These are phyloP conservation scores for Clavaria fumosa DNA, from an alignment of 768 basidiomycete species.

Conservation along the genomic window DNA sequence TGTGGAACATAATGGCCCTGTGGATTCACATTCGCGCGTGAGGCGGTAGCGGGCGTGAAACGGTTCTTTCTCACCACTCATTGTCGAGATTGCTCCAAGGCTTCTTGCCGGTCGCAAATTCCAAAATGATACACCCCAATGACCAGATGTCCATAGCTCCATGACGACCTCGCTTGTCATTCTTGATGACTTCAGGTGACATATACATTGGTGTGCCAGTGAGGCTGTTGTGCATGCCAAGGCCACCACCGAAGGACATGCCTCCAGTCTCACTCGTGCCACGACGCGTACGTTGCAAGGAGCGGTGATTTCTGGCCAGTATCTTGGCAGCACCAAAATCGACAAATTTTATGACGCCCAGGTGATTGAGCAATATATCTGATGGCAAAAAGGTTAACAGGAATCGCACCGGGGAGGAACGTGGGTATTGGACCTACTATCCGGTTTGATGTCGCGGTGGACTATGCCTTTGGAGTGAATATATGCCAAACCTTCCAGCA, in stretches of 20 bases:
- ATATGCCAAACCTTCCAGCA: slow-evolving; percentile 88
- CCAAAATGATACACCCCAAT: slow-evolving; percentile 91
- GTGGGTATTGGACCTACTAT: slow-evolving; percentile 89
- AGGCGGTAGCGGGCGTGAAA: background rate
- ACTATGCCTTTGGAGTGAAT: slow-evolving; percentile 86
- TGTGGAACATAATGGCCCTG: slow-evolving; percentile 99
- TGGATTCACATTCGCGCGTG: too few relatives aligned
- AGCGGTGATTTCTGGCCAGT: slow-evolving; percentile 76
- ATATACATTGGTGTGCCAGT: slow-evolving; percentile 99
- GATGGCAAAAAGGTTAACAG: too few relatives aligned
- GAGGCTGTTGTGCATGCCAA: slow-evolving; percentile 65
- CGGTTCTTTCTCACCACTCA: slow-evolving; percentile 80
- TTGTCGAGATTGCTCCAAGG: slow-evolving; percentile 99
- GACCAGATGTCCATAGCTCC: slow-evolving; percentile 99
- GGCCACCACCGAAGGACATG: slow-evolving; percentile 23
- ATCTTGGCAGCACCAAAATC: slow-evolving; percentile 98
- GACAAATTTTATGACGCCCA: slow-evolving; percentile 89
- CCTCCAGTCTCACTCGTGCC: slow-evolving; percentile 19
- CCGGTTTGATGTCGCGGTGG: slow-evolving; percentile 96
- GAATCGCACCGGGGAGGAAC: too few relatives aligned
- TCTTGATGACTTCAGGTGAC: slow-evolving; percentile 98
- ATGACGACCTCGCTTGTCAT: slow-evolving; percentile 69
- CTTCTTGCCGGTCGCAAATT: slow-evolving; percentile 91
- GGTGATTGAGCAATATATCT: slow-evolving; percentile 89
- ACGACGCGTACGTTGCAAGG: slow-evolving; percentile 61